Base-by-base conservation (phyloP, 2,329 filamentous ascomycete genomes). In the Exutisphaerella laricina region DNA sequence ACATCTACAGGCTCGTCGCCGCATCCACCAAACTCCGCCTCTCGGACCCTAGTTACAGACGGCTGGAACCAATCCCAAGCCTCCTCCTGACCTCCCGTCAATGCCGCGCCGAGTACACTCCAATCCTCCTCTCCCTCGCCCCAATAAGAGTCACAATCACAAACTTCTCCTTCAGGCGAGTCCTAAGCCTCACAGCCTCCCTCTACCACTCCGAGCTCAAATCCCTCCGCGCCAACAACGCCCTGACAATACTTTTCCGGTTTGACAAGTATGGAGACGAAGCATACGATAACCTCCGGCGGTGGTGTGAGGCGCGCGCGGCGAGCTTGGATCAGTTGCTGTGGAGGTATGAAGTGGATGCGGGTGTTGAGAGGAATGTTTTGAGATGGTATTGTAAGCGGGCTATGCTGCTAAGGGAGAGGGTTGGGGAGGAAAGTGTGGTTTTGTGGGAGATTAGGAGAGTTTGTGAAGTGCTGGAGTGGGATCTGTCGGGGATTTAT, bases 201-300 rank as follows among this genome's bases (percentile, higher is more conserved):
- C 51, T 62, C 4, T 60, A 59, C 47, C 36, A 39, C 22, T 51
- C 43, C 8, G 57, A 62, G 30, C 49, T 58, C n/a, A 60, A 56
- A 48, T 46, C 56, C 4, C 43, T 62, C 1, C 56, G 57, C 4
- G 8, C 20, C 2, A 61, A 61, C 26, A 25, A 36, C 4, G 45
- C 42, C 23, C 45, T 61, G 7, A 42, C 28, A 9, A 45, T 62
- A 5, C 32, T 33, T 3, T 35, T 55, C 9, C 33, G 38, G 10
- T 36, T 50, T 16, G 43, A 39, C 20, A 50, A 49, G 13, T 48
- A 43, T 39, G 30, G 25, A 2, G 33, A 30, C 16, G 39, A 46
- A 10, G 40, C 47, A 14, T 22, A 51, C 21, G 35, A 41, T 4
- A 30, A 25, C 2, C 39, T 61, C 4, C 38, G 58, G 3, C 41